Base-by-base conservation (phyloP, 305 asterid genomes). In the Fraxinus floribunda region DNA sequence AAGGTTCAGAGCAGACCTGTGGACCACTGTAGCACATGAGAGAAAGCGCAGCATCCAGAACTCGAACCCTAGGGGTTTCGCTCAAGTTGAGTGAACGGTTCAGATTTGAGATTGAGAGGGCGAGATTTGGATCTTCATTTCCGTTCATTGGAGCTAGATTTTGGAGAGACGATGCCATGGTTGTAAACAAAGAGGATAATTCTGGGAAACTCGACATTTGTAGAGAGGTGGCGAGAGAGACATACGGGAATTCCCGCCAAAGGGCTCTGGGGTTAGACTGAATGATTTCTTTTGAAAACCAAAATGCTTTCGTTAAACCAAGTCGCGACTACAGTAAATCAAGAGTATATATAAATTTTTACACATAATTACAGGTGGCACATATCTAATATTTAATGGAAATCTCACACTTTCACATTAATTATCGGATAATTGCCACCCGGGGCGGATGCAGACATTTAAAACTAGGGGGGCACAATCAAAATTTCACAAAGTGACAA, bases 11-110 rank as follows among this genome's bases (percentile, higher is more conserved):
- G 77, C 79, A 64, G 79, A 94, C 97, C 97, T 92, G 93, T 22
- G 94, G 94, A 75, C 93, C 92, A 6, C 91, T 84, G 90, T 92
- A 91, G 92, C 97, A 88, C 97, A 93, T 85, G 85, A 88, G 90
- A 78, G 97, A 92, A 49, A 94, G 94, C 22, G 98, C 92, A 55
- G 95, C 86, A 80, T 93, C 95, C 84, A 93, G 83, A 89, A 91
- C 77, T 83, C 89, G 87, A 85, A 84, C 86, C 82, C 89, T 84
- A 34, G 93, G 87, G 76, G 82, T 79, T 88, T 87, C 88, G 57
- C 83, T 83, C 80, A 87, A 88, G 87, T 94, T 93, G 88, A 94
- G 92, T 72, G 91, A 88, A 76, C 87, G 92, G 86, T 85, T 93
- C 83, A 94, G 90, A 76, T 86, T 84, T 72, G 91, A 81, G 77